These are phyloP conservation scores for Fusarium subglutinans DNA, from an alignment of 2,329 filamentous ascomycete genomes.

Conservation along the genomic window DNA sequence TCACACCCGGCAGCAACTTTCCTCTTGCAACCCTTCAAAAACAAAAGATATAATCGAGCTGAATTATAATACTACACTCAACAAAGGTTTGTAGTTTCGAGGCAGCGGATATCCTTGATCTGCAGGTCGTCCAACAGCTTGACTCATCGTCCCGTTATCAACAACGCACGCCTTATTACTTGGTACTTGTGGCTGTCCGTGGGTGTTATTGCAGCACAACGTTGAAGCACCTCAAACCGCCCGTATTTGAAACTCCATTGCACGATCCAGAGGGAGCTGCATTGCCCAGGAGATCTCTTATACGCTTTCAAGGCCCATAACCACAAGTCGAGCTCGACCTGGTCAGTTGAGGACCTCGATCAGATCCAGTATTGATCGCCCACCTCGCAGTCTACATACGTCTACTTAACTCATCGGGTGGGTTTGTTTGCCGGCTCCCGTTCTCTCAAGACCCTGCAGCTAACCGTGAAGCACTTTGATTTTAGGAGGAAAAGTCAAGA, in stretches of 20 bases:
- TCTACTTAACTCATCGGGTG: slow-evolving; percentile 11
- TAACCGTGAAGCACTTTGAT: slow-evolving; percentile 25
- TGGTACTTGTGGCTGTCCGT: slow-evolving; percentile 15
- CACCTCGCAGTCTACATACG: slow-evolving; percentile 13
- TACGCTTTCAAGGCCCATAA: slow-evolving; percentile 5
- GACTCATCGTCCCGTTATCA: slow-evolving; percentile 9
- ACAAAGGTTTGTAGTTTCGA: background rate
- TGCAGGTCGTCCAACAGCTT: background rate
- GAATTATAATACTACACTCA: background rate
- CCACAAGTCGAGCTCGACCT: slow-evolving; percentile 8
- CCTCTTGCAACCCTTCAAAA: background rate
- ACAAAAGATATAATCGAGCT: background rate
- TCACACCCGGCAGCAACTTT: background rate
- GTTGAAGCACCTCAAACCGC: slow-evolving; percentile 28
- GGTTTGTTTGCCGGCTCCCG: slow-evolving; percentile 35
- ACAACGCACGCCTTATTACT: background rate
- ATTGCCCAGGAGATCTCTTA: slow-evolving; percentile 13
- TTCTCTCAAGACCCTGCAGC: slow-evolving; percentile 37
- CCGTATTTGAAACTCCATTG: slow-evolving; percentile 19
- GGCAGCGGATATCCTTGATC: background rate
- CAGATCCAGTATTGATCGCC: slow-evolving; percentile 31
- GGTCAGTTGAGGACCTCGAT: slow-evolving; percentile 2
- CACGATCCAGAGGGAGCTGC: slow-evolving; percentile 10
- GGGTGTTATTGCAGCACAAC: slow-evolving; percentile 36
- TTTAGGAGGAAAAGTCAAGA: slow-evolving; percentile 18